Evolutionary conservation across 2,329 filamentous ascomycete genomes (phyloP).

Genomic region (Metarhizium robertsii): DNA sequence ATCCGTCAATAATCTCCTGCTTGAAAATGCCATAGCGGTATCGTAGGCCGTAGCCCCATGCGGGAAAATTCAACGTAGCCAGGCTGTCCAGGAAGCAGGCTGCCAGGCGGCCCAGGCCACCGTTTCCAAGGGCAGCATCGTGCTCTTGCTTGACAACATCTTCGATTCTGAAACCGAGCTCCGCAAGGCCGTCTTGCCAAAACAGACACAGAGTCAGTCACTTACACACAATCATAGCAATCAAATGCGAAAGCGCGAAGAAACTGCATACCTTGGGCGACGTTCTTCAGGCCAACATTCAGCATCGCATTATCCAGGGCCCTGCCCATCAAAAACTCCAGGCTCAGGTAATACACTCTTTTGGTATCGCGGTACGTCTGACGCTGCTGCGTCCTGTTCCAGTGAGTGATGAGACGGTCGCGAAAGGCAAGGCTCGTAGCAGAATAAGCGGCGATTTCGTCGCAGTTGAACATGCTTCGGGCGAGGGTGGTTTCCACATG

Average conservation of each 20-base stretch:
- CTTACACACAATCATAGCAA: not conserved
- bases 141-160: slow-evolving; percentile 93
- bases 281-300: slow-evolving; percentile 81
- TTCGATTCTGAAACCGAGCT: slow-evolving; percentile 94
- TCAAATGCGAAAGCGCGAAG: not conserved
- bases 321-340: slow-evolving; percentile 96
- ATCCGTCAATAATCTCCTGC: slow-evolving; percentile 96
- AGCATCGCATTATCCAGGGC: slow-evolving; percentile 98
- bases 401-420: slow-evolving; percentile 85
- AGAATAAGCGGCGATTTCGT: slow-evolving; percentile 86
- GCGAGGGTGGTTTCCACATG: slow-evolving; percentile 96
- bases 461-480: slow-evolving; percentile 95
- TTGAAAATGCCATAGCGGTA: slow-evolving; percentile 99
- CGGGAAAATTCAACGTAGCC: slow-evolving; percentile 87
- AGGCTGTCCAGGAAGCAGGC: slow-evolving; percentile 96
- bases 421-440: slow-evolving; percentile 87
- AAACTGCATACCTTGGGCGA: slow-evolving; percentile 58
- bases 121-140: slow-evolving; percentile 92
- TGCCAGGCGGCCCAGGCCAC: slow-evolving; percentile 85
- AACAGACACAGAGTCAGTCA: slow-evolving; percentile 7
- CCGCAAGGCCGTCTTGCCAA: slow-evolving; percentile 65
- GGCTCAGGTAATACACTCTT: slow-evolving; percentile 91
- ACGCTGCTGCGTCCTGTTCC: slow-evolving; percentile 96
- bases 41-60: slow-evolving; percentile 93
- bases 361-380: slow-evolving; percentile 89